Evolutionary conservation across 2,329 filamentous ascomycete species (phyloP).

Genomic region (Colletotrichum coccodes): DNA sequence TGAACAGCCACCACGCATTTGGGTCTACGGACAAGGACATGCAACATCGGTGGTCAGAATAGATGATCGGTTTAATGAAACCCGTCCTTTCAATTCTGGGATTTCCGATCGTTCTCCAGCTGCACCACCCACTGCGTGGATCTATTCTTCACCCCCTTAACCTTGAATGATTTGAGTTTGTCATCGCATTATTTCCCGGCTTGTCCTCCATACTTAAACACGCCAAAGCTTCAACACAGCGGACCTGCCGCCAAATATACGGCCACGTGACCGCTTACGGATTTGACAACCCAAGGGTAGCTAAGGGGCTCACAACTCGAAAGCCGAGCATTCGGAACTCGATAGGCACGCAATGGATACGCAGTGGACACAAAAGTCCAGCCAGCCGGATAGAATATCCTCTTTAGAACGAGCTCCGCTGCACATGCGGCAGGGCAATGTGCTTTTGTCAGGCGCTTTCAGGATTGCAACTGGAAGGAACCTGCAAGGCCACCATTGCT

Average conservation of each 20-base stretch:
- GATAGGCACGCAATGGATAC: neutral
- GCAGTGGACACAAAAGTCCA: neutral
- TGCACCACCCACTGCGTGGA: neutral
- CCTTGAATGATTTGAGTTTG: too few species aligned
- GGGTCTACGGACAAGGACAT: too few species aligned
- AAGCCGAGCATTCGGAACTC: neutral
- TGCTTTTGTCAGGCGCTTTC: neutral
- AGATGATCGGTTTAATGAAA: neutral
- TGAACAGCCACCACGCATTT: neutral
- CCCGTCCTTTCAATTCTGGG: neutral
- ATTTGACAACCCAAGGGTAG: neutral
- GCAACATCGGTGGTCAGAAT: neutral
- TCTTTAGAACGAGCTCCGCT: neutral
- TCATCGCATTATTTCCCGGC: too few species aligned
- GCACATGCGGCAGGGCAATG: neutral
- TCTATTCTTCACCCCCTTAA: neutral
- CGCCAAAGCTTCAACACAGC: too few species aligned
- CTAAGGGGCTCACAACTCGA: neutral
- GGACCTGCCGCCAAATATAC: neutral
- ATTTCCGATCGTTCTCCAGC: neutral
- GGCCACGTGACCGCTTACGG: neutral
- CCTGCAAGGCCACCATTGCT: neutral
- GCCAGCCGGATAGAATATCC: neutral
- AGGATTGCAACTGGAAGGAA: neutral
- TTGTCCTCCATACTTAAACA: neutral